Conservation (phyloP, 306 rosid genomes). For the Pyrus betulifolia region DNA sequence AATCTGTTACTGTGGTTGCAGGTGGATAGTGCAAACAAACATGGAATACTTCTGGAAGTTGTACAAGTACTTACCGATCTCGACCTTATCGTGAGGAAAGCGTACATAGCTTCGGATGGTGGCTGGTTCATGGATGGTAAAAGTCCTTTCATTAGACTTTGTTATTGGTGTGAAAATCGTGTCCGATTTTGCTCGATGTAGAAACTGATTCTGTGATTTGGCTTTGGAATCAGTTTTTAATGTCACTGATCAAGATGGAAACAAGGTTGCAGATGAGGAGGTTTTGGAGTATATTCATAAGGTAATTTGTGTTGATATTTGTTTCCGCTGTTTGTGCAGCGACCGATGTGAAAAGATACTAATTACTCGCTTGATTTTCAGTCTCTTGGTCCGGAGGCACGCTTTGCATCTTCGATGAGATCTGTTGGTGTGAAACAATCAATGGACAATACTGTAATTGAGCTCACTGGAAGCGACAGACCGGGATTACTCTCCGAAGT, state of each 20-base stretch:
- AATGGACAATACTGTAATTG: conserved; percentile 61
- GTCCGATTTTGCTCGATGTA: neutral
- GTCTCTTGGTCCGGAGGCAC: conserved; percentile 87
- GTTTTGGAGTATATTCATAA: conserved; percentile 67
- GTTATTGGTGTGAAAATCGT: neutral
- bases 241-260: conserved; percentile 91
- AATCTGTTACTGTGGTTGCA: conserved; percentile 16
- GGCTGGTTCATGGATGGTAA: conserved; percentile 99
- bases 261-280: conserved; percentile 74
- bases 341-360: neutral
- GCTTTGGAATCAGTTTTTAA: conserved; percentile 57
- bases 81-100: conserved; percentile 67
- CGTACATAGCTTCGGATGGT: conserved; percentile 92
- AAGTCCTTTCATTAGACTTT: neutral
- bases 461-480: conserved; percentile 80
- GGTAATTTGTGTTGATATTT: conserved; percentile 33
- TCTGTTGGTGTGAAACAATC: conserved; percentile 73
- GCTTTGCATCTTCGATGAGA: conserved; percentile 57
- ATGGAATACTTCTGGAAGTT: conserved; percentile 88
- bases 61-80: conserved; percentile 90
- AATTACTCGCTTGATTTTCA: conserved; percentile 14
- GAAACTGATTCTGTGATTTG: neutral
- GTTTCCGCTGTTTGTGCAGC: conserved; percentile 1
- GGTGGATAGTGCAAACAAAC: conserved; percentile 86
- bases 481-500: conserved; percentile 90